A percentile compares a stretch with the other conserved stretches of the same genome.
These are phyloP conservation scores for Lactifluus volemus DNA, from an alignment of 768 basidiomycete genomes.

Conservation along the genomic window DNA sequence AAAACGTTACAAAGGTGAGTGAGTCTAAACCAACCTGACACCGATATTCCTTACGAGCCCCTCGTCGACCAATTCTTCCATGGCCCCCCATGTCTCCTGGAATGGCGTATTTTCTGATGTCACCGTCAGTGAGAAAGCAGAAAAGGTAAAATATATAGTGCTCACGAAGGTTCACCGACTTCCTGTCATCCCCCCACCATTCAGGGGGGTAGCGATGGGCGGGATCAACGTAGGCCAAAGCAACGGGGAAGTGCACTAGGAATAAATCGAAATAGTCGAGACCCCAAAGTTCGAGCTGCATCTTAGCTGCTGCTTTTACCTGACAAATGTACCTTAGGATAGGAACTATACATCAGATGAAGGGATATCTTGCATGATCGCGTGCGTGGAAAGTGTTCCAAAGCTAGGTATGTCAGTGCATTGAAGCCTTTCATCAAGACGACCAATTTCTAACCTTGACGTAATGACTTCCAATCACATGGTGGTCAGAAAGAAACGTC, in stretches of 20 bases:
- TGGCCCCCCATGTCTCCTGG: slow-evolving; percentile 74
- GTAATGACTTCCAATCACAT: slow-evolving; percentile 52
- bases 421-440: background rate
- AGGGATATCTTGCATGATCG: slow-evolving; percentile 46
- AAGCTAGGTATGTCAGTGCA: slow-evolving; percentile 34
- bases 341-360: background rate
- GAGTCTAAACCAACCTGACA: slow-evolving; percentile 39
- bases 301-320: slow-evolving; percentile 46
- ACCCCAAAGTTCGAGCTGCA: slow-evolving; percentile 74
- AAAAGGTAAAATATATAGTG: slow-evolving; percentile 1
- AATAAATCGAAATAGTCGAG: slow-evolving; percentile 78
- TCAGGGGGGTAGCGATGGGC: slow-evolving; percentile 69
- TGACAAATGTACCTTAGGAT: slow-evolving; percentile 21
- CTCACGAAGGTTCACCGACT: slow-evolving; percentile 50
- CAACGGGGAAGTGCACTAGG: slow-evolving; percentile 79
- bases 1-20: background rate
- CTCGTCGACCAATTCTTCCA: slow-evolving; percentile 72
- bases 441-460: slow-evolving; percentile 47
- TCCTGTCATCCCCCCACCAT: slow-evolving; percentile 70
- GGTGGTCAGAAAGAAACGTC: background rate
- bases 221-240: slow-evolving; percentile 75
- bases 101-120: slow-evolving; percentile 52
- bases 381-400: slow-evolving; percentile 88
- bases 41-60: slow-evolving; percentile 74
- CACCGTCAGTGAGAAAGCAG: background rate